These are phyloP conservation scores for Phaeomoniella chlamydospora DNA, from an alignment of 2,329 filamentous ascomycete genomes.

Conservation along the genomic window DNA sequence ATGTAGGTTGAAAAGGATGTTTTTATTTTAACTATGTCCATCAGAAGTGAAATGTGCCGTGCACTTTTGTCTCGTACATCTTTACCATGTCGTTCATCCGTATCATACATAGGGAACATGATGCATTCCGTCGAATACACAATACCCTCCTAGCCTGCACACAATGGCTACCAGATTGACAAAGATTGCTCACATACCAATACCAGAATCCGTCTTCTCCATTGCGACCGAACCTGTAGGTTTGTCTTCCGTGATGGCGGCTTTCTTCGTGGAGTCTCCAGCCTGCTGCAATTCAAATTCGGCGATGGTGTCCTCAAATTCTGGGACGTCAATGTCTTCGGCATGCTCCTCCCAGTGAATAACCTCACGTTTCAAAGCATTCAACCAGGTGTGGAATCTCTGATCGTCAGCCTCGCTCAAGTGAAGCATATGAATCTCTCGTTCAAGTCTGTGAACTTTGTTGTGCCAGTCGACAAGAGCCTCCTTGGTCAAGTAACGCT, in stretches of 20 bases:
- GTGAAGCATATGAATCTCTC: background rate
- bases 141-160: too few relatives aligned
- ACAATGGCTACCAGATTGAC: too few relatives aligned
- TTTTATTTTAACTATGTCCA: too few relatives aligned
- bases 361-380: background rate
- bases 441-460: constrained; percentile 4
- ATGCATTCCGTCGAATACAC: too few relatives aligned
- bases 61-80: too few relatives aligned
- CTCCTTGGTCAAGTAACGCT: constrained; percentile 8
- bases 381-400: background rate
- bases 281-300: background rate
- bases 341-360: background rate
- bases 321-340: background rate
- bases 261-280: background rate
- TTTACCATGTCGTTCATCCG: too few relatives aligned
- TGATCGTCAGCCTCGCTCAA: background rate
- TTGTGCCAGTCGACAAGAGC: constrained; percentile 10
- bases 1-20: too few relatives aligned
- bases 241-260: background rate
- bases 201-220: background rate
- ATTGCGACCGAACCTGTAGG: background rate
- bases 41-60: too few relatives aligned
- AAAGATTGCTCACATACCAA: background rate
- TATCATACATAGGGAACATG: too few relatives aligned
- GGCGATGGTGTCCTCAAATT: background rate